Percentiles rank a stretch among this genome's conserved stretches.
Conservation (phyloP, 371 early-diverging fungal genomes). For the Rhizopus microsporus region DNA sequence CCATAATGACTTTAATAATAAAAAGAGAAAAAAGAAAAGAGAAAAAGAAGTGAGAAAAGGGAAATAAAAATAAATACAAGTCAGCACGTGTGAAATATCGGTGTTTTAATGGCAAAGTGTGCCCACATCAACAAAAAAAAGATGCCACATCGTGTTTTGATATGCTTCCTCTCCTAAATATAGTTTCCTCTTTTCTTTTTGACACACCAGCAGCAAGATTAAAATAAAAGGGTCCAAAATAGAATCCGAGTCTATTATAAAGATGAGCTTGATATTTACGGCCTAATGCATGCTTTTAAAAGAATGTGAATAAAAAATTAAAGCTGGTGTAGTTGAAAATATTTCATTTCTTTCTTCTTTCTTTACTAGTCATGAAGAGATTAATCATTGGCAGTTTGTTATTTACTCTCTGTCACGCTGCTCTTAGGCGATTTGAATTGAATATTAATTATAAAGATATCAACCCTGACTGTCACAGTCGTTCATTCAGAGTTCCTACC, state of each 20-base stretch:
- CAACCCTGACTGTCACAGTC: constrained; percentile 38
- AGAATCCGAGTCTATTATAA: no score
- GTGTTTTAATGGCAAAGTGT: neutral
- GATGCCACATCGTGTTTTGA: no score
- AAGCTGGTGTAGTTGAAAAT: neutral
- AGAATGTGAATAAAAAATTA: constrained; percentile 2
- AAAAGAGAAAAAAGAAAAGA: neutral
- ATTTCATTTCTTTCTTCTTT: neutral
- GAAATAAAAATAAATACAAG: constrained; percentile 3
- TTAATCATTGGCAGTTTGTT: neutral
- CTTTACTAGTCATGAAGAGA: neutral
- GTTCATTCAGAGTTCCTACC: constrained; percentile 13
- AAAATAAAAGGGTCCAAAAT: constrained; percentile 2
- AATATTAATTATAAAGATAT: constrained; percentile 5
- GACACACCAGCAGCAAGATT: neutral
- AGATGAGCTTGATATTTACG: neutral
- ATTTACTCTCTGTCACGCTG: constrained; percentile 8
- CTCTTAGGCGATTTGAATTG: constrained; percentile 15
- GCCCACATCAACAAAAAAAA: neutral
- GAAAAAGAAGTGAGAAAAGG: constrained; percentile 2
- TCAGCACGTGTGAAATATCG: neutral
- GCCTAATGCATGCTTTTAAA: neutral
- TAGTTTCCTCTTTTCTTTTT: no score
- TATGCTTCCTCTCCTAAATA: no score
- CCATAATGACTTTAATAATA: neutral